Evolutionary conservation across 2,329 filamentous ascomycete species (phyloP).

Genomic region (Plenodomus biglobosus): DNA sequence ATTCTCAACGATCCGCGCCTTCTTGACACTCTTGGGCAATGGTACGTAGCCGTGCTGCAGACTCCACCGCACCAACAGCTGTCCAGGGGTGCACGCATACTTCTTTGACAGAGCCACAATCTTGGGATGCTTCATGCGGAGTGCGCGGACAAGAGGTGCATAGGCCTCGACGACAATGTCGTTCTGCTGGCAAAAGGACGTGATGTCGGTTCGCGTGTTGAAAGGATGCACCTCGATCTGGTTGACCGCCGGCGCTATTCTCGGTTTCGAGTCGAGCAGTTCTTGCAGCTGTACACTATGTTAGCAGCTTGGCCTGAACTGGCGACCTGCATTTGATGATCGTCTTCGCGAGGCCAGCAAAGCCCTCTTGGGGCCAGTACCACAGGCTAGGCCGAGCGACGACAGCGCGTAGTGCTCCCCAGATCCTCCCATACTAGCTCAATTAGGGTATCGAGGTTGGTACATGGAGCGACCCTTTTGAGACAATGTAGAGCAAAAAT

Average conservation of each 20-base stretch:
- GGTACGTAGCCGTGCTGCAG: conserved; percentile 73
- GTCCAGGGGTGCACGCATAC: conserved; percentile 70
- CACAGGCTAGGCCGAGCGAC: background rate
- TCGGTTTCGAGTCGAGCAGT: conserved; percentile 63
- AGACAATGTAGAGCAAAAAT: conserved; percentile 5
- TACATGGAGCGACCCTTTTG: conserved; percentile 5
- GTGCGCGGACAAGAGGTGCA: conserved; percentile 71
- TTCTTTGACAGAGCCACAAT: conserved; percentile 65
- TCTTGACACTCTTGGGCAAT: conserved; percentile 70
- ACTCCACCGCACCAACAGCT: conserved; percentile 77
- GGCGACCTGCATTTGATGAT: background rate
- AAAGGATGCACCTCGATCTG: conserved; percentile 82
- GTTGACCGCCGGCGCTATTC: conserved; percentile 69
- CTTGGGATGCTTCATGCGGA: conserved; percentile 68
- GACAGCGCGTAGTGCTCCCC: conserved; percentile 1
- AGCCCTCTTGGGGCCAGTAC: background rate
- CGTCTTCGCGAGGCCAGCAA: conserved; percentile 1
- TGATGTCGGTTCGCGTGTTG: conserved; percentile 71
- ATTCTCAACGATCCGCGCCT: conserved; percentile 66
- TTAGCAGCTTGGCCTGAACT: conserved; percentile 14
- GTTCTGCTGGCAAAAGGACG: conserved; percentile 65
- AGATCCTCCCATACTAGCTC: background rate
- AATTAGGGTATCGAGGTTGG: background rate
- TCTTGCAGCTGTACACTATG: conserved; percentile 61
- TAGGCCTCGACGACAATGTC: conserved; percentile 76